A percentile compares a stretch with the other conserved stretches of the same genome.
Evolutionary conservation across 768 basidiomycete species (phyloP).

Genomic region (Hebeloma cylindrosporum): DNA sequence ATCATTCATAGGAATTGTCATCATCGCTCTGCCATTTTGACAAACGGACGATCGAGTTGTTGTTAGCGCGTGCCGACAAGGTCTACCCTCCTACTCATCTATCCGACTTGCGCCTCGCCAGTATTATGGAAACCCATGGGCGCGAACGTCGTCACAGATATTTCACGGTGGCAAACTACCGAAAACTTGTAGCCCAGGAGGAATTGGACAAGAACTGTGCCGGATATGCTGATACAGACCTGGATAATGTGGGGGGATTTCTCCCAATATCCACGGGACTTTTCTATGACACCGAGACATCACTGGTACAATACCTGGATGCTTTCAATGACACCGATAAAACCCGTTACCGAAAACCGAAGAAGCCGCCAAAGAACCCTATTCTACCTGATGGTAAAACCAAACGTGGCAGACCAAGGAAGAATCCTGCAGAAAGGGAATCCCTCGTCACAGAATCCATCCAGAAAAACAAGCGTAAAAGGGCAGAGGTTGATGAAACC

Average conservation of each 20-base stretch:
- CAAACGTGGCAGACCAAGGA: slow-evolving; percentile 62
- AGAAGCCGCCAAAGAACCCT: slow-evolving; percentile 43
- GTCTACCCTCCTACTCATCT: slow-evolving; percentile 68
- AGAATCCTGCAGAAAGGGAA: slow-evolving; percentile 15
- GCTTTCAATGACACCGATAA: slow-evolving; percentile 41
- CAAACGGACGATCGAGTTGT: slow-evolving; percentile 79
- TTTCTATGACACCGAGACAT: slow-evolving; percentile 55
- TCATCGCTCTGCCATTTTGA: slow-evolving; percentile 67
- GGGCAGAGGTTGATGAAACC: too few species aligned
- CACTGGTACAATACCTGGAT: slow-evolving; percentile 49
- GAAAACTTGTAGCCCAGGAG: slow-evolving; percentile 59
- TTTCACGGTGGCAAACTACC: slow-evolving; percentile 73
- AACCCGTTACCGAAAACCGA: slow-evolving; percentile 30
- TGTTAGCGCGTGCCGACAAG: slow-evolving; percentile 68
- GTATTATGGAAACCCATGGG: slow-evolving; percentile 78
- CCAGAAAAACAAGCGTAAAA: too few species aligned
- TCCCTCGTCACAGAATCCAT: too few species aligned
- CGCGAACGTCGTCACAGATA: slow-evolving; percentile 87
- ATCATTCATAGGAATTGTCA: slow-evolving; percentile 56
- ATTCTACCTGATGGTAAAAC: slow-evolving; percentile 48
- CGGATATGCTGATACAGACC: slow-evolving; percentile 46
- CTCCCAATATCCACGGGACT: slow-evolving; percentile 36
- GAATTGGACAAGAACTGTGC: slow-evolving; percentile 54
- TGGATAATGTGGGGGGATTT: slow-evolving; percentile 57
- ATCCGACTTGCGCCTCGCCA: slow-evolving; percentile 64